phyloP scores from a whole-genome alignment of 495 filamentous ascomycete genomes.

The Ramalina peruviana region DNA sequence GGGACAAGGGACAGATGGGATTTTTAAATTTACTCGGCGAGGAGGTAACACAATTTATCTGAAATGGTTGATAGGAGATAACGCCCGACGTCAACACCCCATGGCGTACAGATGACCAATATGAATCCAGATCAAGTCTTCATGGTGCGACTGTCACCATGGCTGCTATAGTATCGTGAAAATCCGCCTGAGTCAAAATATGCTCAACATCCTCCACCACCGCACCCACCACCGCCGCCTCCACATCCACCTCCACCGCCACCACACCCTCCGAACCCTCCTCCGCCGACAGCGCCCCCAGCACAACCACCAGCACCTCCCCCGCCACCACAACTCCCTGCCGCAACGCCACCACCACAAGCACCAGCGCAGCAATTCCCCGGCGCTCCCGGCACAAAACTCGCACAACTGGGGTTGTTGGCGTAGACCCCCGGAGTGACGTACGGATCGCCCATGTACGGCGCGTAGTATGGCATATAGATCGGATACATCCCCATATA shows the following conservation, averaged over 20 bases:
- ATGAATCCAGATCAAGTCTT: too few species aligned
- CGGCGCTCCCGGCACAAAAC: constrained; percentile 22
- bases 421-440: constrained; percentile 27
- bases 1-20: too few species aligned
- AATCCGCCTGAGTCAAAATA: too few species aligned
- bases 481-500: constrained; percentile 17
- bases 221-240: constrained; percentile 19
- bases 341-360: constrained; percentile 40
- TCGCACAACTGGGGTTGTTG: constrained; percentile 33
- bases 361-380: constrained; percentile 35
- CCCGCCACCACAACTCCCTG: constrained; percentile 35
- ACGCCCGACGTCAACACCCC: too few species aligned
- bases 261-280: constrained; percentile 21
- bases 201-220: neutral
- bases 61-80: too few species aligned
- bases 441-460: constrained; percentile 35
- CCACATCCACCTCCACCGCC: constrained; percentile 27
- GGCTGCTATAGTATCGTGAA: too few species aligned
- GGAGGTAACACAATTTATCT: too few species aligned
- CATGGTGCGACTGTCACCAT: too few species aligned
- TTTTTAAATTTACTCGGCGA: too few species aligned
- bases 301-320: constrained; percentile 26
- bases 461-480: constrained; percentile 39
- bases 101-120: too few species aligned
- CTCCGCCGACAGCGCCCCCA: constrained; percentile 27